phyloP scores from a whole-genome alignment of 352 stramenopile species.

The Phytophthora litchii region DNA sequence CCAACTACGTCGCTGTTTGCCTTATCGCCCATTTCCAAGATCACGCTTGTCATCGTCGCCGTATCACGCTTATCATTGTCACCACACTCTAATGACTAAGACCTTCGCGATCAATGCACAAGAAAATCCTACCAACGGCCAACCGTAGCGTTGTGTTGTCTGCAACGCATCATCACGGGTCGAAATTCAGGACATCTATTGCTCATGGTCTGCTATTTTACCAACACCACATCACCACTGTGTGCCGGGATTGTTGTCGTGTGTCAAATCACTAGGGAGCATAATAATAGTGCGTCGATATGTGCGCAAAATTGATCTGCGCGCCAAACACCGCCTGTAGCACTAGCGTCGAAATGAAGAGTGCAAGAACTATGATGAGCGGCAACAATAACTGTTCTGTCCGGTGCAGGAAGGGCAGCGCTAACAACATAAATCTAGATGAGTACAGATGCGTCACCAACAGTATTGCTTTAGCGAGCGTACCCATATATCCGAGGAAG shows the following conservation, averaged over 20 bases:
- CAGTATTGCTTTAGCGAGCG: constrained; percentile 9
- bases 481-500: constrained; percentile 96
- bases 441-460: constrained; percentile 1
- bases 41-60: too few species aligned
- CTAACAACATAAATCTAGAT: constrained; percentile 32
- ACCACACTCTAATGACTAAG: too few species aligned
- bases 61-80: too few species aligned
- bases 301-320: constrained; percentile 71
- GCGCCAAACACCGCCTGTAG: constrained; percentile 73
- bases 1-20: constrained; percentile 10
- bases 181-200: constrained; percentile 29
- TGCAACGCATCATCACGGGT: not conserved
- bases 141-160: too few species aligned
- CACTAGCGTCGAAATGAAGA: constrained; percentile 87
- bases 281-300: constrained; percentile 89
- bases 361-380: constrained; percentile 69
- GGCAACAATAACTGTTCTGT: constrained; percentile 91
- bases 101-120: too few species aligned
- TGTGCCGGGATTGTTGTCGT: not conserved
- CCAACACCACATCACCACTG: not conserved
- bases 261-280: constrained; percentile 28
- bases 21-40: not conserved
- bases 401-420: constrained; percentile 89
- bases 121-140: too few species aligned
- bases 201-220: constrained; percentile 12